Evolutionary conservation across 805 yeast genomes (phyloP).

Genomic region (Saccharomycopsis sp.): DNA sequence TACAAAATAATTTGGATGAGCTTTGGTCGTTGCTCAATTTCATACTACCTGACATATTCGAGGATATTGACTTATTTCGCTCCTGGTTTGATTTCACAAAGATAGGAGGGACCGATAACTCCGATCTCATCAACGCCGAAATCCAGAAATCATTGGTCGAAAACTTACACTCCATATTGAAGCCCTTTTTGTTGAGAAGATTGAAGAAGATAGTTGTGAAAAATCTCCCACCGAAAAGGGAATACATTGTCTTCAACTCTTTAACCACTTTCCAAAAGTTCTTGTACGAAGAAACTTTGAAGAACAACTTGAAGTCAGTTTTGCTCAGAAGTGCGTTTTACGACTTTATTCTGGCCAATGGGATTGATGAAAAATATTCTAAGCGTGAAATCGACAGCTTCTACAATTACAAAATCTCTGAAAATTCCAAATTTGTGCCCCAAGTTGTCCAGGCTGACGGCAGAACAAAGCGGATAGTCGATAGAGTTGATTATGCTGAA

Average conservation of each 20-base stretch:
- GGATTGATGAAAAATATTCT: too few relatives aligned
- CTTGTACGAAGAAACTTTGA: conserved; percentile 47
- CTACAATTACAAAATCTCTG: too few relatives aligned
- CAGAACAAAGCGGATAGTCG: too few relatives aligned
- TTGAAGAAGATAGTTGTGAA: conserved; percentile 61
- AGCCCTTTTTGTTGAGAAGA: conserved; percentile 81
- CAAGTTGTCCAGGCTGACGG: too few relatives aligned
- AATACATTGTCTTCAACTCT: conserved; percentile 70
- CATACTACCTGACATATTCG: conserved; percentile 85
- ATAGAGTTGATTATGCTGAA: too few relatives aligned
- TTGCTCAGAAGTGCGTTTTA: conserved; percentile 39
- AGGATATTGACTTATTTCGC: conserved; percentile 81
- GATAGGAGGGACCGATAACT: conserved; percentile 21
- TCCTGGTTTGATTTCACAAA: conserved; percentile 79
- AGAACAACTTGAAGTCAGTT: conserved; percentile 35
- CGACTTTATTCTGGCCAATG: conserved; percentile 36
- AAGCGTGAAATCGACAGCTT: too few relatives aligned
- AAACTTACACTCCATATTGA: conserved; percentile 76
- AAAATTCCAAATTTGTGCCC: too few relatives aligned
- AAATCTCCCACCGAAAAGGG: conserved; percentile 80
- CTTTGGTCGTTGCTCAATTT: conserved; percentile 89
- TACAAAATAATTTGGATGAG: conserved; percentile 85
- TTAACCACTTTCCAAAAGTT: conserved; percentile 53
- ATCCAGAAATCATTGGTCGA: conserved; percentile 54
- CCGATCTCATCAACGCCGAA: conserved; percentile 32